Evolutionary conservation across 2,329 filamentous ascomycete species (phyloP).

Genomic region (Penicillium sp.): DNA sequence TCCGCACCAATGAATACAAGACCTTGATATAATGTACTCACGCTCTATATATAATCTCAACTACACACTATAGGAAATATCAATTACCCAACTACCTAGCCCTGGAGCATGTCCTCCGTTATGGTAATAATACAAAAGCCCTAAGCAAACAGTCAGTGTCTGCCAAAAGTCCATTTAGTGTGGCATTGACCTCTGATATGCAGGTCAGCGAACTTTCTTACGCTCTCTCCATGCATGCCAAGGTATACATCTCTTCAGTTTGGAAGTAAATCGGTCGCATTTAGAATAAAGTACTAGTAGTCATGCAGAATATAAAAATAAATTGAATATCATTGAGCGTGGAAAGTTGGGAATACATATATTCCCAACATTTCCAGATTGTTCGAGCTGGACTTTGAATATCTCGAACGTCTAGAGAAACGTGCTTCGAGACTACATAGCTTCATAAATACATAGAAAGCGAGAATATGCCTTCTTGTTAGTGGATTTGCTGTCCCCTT

Average conservation of each 20-base stretch:
- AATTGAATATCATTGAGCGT: no score
- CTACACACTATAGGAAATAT: neutral
- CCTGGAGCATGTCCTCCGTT: neutral
- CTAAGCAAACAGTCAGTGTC: neutral
- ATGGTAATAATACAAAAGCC: neutral
- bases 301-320: neutral
- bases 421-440: neutral
- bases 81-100: neutral
- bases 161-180: neutral
- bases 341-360: neutral
- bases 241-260: neutral
- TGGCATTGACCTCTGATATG: neutral
- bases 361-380: neutral
- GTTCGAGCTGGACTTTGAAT: no score
- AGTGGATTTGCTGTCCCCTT: neutral
- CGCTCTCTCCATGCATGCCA: neutral
- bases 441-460: neutral
- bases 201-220: neutral
- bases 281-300: neutral
- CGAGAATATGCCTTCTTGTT: neutral
- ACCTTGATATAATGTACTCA: constrained; percentile 1
- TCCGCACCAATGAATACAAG: neutral
- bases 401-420: no score
- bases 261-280: neutral
- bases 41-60: neutral